These are phyloP conservation scores for Schrenkiella parvula DNA, from an alignment of 345 rosid genomes.

Conservation along the genomic window DNA sequence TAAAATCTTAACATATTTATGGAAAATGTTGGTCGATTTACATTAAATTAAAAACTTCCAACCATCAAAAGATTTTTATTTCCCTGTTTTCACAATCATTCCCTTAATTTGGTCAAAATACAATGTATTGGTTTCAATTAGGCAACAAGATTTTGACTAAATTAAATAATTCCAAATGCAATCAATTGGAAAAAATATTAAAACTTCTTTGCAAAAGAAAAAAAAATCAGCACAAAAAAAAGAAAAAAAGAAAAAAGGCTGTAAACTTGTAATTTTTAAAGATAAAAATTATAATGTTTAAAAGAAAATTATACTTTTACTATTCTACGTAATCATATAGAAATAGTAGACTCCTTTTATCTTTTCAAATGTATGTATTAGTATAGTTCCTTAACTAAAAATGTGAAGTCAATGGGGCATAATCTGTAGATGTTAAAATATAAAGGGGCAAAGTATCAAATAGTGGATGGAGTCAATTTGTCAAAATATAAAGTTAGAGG, in stretches of 20 bases:
- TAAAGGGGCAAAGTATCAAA: neutral
- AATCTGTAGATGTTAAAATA: neutral
- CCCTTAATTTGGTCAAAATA: neutral
- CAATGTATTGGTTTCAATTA: conserved; percentile 9
- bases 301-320: neutral
- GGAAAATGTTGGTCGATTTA: conserved; percentile 4
- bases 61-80: neutral
- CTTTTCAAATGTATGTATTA: too few species aligned
- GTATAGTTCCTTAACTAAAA: too few species aligned
- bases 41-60: neutral
- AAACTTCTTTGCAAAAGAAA: neutral
- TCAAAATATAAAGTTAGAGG: neutral
- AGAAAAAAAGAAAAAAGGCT: neutral
- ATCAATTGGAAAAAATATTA: neutral
- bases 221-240: neutral
- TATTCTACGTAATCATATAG: too few species aligned
- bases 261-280: neutral
- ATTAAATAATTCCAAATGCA: neutral
- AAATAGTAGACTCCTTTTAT: too few species aligned
- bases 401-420: too few species aligned
- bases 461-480: neutral
- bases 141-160: neutral
- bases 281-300: neutral
- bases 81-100: neutral
- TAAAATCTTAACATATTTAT: neutral